Evolutionary conservation across 345 rosid species (phyloP).

Genomic region (Sisymbrium altissimum): DNA sequence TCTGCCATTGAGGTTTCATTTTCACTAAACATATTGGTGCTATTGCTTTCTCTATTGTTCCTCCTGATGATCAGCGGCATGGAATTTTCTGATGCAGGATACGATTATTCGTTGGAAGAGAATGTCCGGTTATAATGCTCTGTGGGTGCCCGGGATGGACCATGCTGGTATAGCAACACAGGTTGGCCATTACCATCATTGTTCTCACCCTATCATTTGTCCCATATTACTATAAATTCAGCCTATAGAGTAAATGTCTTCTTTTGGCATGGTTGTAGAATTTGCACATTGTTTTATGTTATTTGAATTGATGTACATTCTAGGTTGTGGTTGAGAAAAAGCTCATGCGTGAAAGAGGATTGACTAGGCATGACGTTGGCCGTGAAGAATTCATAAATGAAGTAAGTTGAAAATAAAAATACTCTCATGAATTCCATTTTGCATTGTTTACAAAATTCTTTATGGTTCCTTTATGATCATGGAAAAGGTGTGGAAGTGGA

Average conservation of each 20-base stretch:
- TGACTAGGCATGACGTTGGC: slow-evolving; percentile 90
- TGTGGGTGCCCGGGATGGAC: slow-evolving; percentile 96
- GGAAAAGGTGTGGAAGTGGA: slow-evolving; percentile 94
- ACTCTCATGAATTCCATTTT: not conserved
- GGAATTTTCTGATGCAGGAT: slow-evolving; percentile 50
- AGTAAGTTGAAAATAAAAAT: slow-evolving; percentile 43
- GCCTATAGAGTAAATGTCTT: not conserved
- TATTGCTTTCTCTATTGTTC: not conserved
- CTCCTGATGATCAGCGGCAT: not conserved
- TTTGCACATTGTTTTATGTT: slow-evolving; percentile 3
- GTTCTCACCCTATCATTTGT: not conserved
- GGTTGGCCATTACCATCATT: slow-evolving; percentile 40
- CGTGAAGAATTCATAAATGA: slow-evolving; percentile 80
- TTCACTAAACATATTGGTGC: not conserved
- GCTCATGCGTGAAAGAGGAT: slow-evolving; percentile 68
- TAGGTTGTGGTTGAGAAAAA: slow-evolving; percentile 96
- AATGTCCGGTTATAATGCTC: slow-evolving; percentile 91
- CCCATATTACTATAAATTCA: not conserved
- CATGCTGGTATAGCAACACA: slow-evolving; percentile 99
- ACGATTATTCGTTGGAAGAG: slow-evolving; percentile 85
- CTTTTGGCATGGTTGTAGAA: not conserved
- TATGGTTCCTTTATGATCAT: slow-evolving; percentile 10
- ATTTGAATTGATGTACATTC: slow-evolving; percentile 6
- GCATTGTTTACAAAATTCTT: not conserved
- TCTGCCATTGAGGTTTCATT: slow-evolving; percentile 67